Base-by-base conservation (phyloP, 306 rosid species). In the Fagus crenata region DNA sequence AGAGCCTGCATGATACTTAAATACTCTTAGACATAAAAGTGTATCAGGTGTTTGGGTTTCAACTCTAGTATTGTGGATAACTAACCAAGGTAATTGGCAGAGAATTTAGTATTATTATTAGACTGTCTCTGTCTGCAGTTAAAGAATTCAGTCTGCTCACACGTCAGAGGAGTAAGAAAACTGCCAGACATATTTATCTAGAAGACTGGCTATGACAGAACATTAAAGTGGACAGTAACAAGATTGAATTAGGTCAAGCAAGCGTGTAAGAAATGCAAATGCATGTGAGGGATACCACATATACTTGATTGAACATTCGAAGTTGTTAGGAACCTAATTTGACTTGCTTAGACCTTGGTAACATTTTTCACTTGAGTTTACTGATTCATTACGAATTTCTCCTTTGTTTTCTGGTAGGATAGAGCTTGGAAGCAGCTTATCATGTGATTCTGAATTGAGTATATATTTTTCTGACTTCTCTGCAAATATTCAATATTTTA, bases 401-500 rank as follows among this genome's bases (percentile, higher is more conserved):
- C 71, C 61, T 36, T 42, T 85, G 89, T 89, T 81, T 58, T 85
- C 42, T 78, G 42, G 83, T 75, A 51, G 71, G 78, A 71, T 71
- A 67, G 78, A 83, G 86, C 93, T 76, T 82, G 86, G 93, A 85
- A 85, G 83, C 88, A 81, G 85, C 82, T 59, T 76, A 74, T 86
- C 95, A 88, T 89, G 97, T 88, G 95, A 86, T 82, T 69, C 74
- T 85, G 73, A 78, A 79, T 80, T 77, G 71, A 84, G 67, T 82
- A 75, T 56, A 77, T 81, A 75, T 85, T 78, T 82, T 53, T 75
- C 82, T 84, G 86, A 83, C 84, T 85, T 75, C 78, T 81, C 70
- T 84, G 73, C 81, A 79, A 79, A 73, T 65, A 83, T 68, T 71
- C 67, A 80, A 77, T 81, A 87, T 69, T 81, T 74, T 64, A 84